Conservation (phyloP, 2,329 filamentous ascomycete genomes). For the Stachybotrys chlorohalonatus region DNA sequence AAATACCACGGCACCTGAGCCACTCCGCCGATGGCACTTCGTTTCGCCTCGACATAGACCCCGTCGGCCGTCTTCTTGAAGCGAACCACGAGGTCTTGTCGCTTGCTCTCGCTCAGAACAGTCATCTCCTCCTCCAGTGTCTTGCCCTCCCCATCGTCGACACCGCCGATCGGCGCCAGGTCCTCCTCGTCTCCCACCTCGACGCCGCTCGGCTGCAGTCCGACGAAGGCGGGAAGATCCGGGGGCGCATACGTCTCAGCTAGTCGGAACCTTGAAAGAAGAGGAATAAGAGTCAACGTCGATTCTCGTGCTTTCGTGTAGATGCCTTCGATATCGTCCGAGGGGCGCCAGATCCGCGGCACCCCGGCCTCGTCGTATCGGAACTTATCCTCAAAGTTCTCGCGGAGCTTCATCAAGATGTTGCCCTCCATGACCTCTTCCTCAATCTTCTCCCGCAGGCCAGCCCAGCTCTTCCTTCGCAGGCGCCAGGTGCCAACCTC, state of each 20-base stretch:
- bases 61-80: conserved; percentile 99
- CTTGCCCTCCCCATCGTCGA: conserved; percentile 92
- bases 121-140: conserved; percentile 95
- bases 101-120: conserved; percentile 80
- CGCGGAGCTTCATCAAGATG: conserved; percentile 84
- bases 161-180: conserved; percentile 76
- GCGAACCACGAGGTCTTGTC: conserved; percentile 81
- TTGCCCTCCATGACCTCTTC: conserved; percentile 99
- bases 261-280: conserved; percentile 77
- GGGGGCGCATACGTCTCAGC: conserved; percentile 66
- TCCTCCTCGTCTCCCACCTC: conserved; percentile 86
- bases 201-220: conserved; percentile 62
- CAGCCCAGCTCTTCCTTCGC: conserved; percentile 89
- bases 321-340: conserved; percentile 91
- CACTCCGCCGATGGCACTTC: conserved; percentile 90
- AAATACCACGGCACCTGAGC: conserved; percentile 93
- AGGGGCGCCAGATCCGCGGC: conserved; percentile 91
- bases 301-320: conserved; percentile 91
- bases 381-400: conserved; percentile 99
- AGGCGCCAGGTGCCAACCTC: conserved; percentile 88
- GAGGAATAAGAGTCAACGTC: conserved; percentile 80
- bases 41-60: conserved; percentile 96
- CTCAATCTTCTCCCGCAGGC: conserved; percentile 81
- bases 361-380: conserved; percentile 93
- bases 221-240: conserved; percentile 78